Conservation (phyloP, 208 protist genomes). For the Acanthamoeba culbertsoni region DNA sequence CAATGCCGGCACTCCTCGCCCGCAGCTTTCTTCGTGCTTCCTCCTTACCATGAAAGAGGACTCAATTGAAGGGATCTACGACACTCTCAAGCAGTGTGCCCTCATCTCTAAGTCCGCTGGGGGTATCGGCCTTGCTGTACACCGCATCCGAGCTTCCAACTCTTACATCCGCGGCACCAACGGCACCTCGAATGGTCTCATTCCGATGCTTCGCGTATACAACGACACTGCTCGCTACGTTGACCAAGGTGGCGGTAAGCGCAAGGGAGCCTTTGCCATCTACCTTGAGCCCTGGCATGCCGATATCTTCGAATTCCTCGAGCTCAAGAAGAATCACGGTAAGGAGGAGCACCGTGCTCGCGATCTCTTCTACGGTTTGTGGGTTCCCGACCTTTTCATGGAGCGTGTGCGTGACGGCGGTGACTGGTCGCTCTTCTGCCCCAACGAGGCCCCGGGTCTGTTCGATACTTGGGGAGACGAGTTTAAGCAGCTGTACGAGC, state of each 20-base stretch:
- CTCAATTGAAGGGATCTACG: slow-evolving; percentile 99
- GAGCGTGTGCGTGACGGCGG: slow-evolving; percentile 93
- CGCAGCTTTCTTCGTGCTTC: slow-evolving; percentile 97
- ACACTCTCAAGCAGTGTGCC: slow-evolving; percentile 98
- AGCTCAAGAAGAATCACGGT: slow-evolving; percentile 97
- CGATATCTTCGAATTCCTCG: slow-evolving; percentile 97
- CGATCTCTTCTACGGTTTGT: slow-evolving; percentile 99
- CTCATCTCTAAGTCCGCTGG: slow-evolving; percentile 97
- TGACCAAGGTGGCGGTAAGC: slow-evolving; percentile 97
- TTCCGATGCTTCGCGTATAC: slow-evolving; percentile 99
- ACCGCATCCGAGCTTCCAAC: slow-evolving; percentile 95
- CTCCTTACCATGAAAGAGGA: slow-evolving; percentile 98
- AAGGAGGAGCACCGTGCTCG: slow-evolving; percentile 95
- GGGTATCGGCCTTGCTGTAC: slow-evolving; percentile 96
- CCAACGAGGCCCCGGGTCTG: slow-evolving; percentile 94
- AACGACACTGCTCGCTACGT: slow-evolving; percentile 99
- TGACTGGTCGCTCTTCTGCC: slow-evolving; percentile 98
- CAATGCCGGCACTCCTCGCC: slow-evolving; percentile 95
- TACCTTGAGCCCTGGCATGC: slow-evolving; percentile 99
- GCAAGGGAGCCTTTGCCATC: slow-evolving; percentile 98
- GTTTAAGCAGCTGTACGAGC: slow-evolving; percentile 93
- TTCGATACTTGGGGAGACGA: slow-evolving; percentile 94
- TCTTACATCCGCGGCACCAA: slow-evolving; percentile 98
- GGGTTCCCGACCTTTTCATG: slow-evolving; percentile 99
- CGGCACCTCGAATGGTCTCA: slow-evolving; percentile 95